These are phyloP conservation scores for Triticum turgidum DNA, from an alignment of 176 grass and related monocot genomes.

Conservation along the genomic window DNA sequence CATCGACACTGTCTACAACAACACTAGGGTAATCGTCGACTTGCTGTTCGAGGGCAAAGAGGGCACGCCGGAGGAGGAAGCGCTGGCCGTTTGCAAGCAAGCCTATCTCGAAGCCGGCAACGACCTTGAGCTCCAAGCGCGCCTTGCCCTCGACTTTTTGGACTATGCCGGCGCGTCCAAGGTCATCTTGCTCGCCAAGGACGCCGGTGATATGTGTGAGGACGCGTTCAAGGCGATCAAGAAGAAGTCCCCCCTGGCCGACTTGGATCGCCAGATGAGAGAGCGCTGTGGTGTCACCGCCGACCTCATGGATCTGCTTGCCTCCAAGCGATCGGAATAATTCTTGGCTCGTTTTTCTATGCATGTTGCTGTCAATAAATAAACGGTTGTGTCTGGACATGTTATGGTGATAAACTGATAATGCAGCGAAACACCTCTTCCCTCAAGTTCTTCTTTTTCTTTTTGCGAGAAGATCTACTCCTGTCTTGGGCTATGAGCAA, in stretches of 20 bases:
- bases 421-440: too few relatives aligned
- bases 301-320: background rate
- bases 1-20: background rate
- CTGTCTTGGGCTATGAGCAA: too few relatives aligned
- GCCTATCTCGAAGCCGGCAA: slow-evolving; percentile 2
- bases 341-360: too few relatives aligned
- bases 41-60: too few relatives aligned
- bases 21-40: background rate
- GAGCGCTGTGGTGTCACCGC: background rate
- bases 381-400: too few relatives aligned
- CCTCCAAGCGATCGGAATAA: too few relatives aligned
- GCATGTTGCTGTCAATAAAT: too few relatives aligned
- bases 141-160: background rate
- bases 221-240: background rate
- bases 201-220: slow-evolving; percentile 5
- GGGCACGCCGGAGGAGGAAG: background rate
- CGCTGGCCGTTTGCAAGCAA: background rate
- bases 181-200: background rate
- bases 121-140: background rate
- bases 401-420: too few relatives aligned
- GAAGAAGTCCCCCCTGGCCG: background rate
- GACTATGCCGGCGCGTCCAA: background rate
- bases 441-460: too few relatives aligned
- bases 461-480: too few relatives aligned
- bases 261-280: background rate